phyloP scores from a whole-genome alignment of 2,329 filamentous ascomycete species.

The Metarhizium brunneum region DNA sequence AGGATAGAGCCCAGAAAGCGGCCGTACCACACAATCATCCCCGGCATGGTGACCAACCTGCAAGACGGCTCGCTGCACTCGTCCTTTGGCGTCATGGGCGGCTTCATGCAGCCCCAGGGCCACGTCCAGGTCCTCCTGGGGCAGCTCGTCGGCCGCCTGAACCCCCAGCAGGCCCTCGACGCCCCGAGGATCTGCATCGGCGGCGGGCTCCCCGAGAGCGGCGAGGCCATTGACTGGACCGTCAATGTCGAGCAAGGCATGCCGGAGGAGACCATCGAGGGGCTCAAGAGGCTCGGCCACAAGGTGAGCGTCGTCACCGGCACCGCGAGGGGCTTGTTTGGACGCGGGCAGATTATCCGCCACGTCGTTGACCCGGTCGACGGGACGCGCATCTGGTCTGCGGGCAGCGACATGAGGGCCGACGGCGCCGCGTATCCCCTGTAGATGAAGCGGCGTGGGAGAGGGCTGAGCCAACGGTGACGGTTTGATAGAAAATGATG shows the following conservation, averaged over 20 bases:
- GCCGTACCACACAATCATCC: slow-evolving; percentile 97
- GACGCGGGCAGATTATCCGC: slow-evolving; percentile 78
- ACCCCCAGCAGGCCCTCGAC: slow-evolving; percentile 82
- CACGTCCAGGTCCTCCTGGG: slow-evolving; percentile 90
- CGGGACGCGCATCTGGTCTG: slow-evolving; percentile 68
- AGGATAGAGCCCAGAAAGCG: slow-evolving; percentile 70
- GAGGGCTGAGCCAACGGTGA: neutral
- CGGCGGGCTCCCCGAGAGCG: slow-evolving; percentile 56
- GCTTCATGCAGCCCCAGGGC: slow-evolving; percentile 96
- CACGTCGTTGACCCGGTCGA: slow-evolving; percentile 63
- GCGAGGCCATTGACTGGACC: slow-evolving; percentile 47
- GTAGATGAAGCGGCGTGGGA: slow-evolving; percentile 8
- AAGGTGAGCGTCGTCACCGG: slow-evolving; percentile 60
- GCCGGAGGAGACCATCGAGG: slow-evolving; percentile 54
- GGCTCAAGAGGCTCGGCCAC: slow-evolving; percentile 63
- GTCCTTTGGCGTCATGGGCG: slow-evolving; percentile 94
- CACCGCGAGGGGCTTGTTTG: slow-evolving; percentile 61
- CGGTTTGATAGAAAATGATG: neutral
- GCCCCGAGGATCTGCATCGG: slow-evolving; percentile 86
- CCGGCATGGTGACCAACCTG: slow-evolving; percentile 74
- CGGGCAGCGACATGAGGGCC: slow-evolving; percentile 77
- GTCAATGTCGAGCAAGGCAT: slow-evolving; percentile 84
- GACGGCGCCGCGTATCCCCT: slow-evolving; percentile 63
- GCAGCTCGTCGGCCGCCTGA: slow-evolving; percentile 71
- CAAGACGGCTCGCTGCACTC: slow-evolving; percentile 67